Percentiles rank a stretch among this genome's conserved stretches.
phyloP scores from a whole-genome alignment of 768 basidiomycete species.

The Suillus paluster region DNA sequence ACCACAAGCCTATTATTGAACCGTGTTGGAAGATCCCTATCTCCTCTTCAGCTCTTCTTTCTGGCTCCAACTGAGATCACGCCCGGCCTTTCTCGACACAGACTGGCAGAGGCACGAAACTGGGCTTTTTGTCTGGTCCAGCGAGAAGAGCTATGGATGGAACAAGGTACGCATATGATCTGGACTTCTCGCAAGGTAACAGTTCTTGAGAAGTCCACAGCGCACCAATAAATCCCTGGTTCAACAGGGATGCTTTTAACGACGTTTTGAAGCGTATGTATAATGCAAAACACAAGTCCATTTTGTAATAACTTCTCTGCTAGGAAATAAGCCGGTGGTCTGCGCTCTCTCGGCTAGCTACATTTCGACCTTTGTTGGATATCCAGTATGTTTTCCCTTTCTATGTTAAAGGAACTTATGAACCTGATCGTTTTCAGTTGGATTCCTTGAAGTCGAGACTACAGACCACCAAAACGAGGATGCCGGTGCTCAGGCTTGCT shows the following conservation, averaged over 20 bases:
- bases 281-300: conserved; percentile 2
- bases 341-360: conserved; percentile 92
- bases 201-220: conserved; percentile 6
- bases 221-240: conserved; percentile 65
- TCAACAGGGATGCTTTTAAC: conserved; percentile 64
- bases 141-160: conserved; percentile 77
- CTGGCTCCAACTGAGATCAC: conserved; percentile 22
- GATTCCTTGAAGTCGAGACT: conserved; percentile 94
- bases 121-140: conserved; percentile 69
- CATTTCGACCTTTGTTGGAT: conserved; percentile 91
- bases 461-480: conserved; percentile 79
- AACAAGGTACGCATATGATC: conserved; percentile 50
- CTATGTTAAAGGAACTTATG: neutral
- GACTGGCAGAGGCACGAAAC: conserved; percentile 74
- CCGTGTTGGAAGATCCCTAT: conserved; percentile 1
- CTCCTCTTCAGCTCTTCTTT: conserved; percentile 14
- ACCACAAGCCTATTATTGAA: neutral
- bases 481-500: conserved; percentile 76
- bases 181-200: neutral
- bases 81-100: conserved; percentile 18
- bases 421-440: conserved; percentile 51
- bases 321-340: conserved; percentile 86
- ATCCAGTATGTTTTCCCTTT: conserved; percentile 58
- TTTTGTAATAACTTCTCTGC: conserved; percentile 10
- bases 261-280: conserved; percentile 68